A percentile compares a stretch with the other conserved stretches of the same genome.
phyloP scores from a whole-genome alignment of 164 flowering plant species.

The Echeveria elegans region DNA sequence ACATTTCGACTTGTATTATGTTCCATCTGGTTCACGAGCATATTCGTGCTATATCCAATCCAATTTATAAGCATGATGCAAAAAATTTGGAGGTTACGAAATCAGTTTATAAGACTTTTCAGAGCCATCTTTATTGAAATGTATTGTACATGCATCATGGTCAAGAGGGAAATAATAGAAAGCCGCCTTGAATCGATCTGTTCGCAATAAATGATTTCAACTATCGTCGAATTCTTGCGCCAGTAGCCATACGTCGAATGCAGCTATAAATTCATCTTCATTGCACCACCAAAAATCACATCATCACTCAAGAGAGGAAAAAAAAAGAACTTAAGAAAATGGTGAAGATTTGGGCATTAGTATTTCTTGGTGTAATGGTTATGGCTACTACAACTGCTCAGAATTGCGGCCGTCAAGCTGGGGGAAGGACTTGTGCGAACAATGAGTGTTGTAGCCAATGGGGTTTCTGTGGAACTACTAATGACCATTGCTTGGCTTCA shows the following conservation, averaged over 20 bases:
- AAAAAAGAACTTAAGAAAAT: background rate
- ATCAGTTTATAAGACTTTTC: background rate
- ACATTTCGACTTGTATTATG: too few species aligned
- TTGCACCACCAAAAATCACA: background rate
- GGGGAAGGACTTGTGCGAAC: conserved; percentile 7
- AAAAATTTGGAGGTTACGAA: too few species aligned
- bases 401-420: background rate
- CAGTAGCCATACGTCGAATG: background rate
- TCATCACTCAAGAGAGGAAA: background rate
- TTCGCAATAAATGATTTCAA: background rate
- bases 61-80: too few species aligned
- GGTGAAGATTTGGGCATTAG: background rate
- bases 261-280: background rate
- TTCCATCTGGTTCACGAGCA: too few species aligned
- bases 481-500: conserved; percentile 5
- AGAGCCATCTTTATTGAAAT: background rate
- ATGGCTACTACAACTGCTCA: background rate
- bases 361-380: background rate
- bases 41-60: too few species aligned
- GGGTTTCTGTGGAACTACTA: conserved; percentile 12
- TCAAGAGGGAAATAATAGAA: conserved; percentile 1
- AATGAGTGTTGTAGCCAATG: conserved; percentile 13
- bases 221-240: background rate
- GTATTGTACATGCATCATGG: background rate
- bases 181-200: background rate